These are phyloP conservation scores for Purpureocillium lavendulum DNA, from an alignment of 2,329 filamentous ascomycete species.

Conservation along the genomic window DNA sequence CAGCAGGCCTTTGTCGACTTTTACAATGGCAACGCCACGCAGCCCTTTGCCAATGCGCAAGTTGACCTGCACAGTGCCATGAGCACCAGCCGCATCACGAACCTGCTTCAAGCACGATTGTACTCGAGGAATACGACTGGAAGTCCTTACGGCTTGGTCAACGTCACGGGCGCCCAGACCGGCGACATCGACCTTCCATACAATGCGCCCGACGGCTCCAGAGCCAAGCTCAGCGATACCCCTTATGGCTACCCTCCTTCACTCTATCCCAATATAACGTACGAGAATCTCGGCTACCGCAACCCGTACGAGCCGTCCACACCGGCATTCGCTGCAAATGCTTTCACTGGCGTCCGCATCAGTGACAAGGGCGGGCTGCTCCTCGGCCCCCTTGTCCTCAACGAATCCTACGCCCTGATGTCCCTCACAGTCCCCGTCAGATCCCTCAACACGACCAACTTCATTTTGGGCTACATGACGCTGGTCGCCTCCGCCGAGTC, in stretches of 20 bases:
- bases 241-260: slow-evolving; percentile 59
- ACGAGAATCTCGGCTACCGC: slow-evolving; percentile 34
- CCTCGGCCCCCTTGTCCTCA: slow-evolving; percentile 66
- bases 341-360: slow-evolving; percentile 42
- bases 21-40: slow-evolving; percentile 42
- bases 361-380: slow-evolving; percentile 52
- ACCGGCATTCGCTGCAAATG: slow-evolving; percentile 34
- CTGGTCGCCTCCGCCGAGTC: slow-evolving; percentile 62
- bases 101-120: slow-evolving; percentile 63
- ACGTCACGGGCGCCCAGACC: slow-evolving; percentile 22
- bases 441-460: slow-evolving; percentile 43
- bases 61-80: slow-evolving; percentile 67
- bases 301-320: slow-evolving; percentile 33
- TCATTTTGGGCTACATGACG: slow-evolving; percentile 78
- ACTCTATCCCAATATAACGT: slow-evolving; percentile 75
- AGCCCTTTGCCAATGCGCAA: slow-evolving; percentile 52
- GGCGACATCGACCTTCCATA: slow-evolving; percentile 54
- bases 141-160: slow-evolving; percentile 43
- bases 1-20: slow-evolving; percentile 44
- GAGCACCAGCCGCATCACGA: slow-evolving; percentile 44
- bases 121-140: slow-evolving; percentile 62
- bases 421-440: slow-evolving; percentile 77
- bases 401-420: slow-evolving; percentile 64
- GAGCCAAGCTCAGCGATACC: slow-evolving; percentile 52
- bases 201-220: slow-evolving; percentile 43